Base-by-base conservation (phyloP, 176 grass and related monocot genomes). In the Carex kokanica region DNA sequence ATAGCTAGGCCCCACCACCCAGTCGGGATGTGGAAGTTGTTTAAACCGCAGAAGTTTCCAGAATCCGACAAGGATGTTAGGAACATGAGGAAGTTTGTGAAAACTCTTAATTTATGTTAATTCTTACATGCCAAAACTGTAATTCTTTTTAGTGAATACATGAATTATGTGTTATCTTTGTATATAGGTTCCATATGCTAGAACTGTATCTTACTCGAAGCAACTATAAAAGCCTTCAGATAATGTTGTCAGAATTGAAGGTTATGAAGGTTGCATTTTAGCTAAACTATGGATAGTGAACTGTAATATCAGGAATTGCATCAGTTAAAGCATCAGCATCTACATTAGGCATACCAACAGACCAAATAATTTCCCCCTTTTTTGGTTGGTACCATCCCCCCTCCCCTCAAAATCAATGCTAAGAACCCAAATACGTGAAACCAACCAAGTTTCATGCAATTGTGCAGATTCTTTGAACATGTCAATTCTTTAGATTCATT, bases 11-110 rank as follows among this genome's bases (percentile, higher is more conserved):
- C 27, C 6, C 55, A 23, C 13, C 86, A 90, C 74, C 86, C 88
- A 6, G 78, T 82, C 0, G 91, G 88, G 6, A 38, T 98, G 13
- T 98, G 96, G 92, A 98, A 93, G 78, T 69, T 98, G 68, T 95
- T 95, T 88, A 98, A 71, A 25, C 91, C 95, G 0, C 15, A 29
- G 0, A 94, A 91, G 27, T 64, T 88, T 84, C 55, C 85, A 27
- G 45, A 20, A 17, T 86, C 87, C 15, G 0, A 82, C 52, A 84
- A 98, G 40, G 89, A 98, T 31, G 86, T 91, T 83, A 70, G 66
- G 54, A 87, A 93, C 77, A 98, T 98, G 88, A 93, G 86, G 16
- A 41, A 84, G 38, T 56, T 94, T 2, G 80, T 94, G 25, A 79
- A 88, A 75, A 85, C 92, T 47, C 83, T 94, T 82, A 17, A 6